Evolutionary conservation across 345 rosid genomes (phyloP).

Genomic region (Gossypium anomalum): DNA sequence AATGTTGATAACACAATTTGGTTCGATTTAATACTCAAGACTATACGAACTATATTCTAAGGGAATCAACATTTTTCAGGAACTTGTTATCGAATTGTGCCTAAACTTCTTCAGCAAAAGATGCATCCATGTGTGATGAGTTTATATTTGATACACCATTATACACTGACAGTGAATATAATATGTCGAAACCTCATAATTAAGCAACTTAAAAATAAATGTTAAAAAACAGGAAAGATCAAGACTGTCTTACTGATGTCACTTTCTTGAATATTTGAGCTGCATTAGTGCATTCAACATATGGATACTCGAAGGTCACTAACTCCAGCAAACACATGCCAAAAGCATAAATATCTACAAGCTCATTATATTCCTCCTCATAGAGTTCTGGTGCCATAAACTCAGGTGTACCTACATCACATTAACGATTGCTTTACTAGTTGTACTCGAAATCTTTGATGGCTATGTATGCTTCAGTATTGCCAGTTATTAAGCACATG

Average conservation of each 20-base stretch:
- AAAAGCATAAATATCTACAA: conserved; percentile 91
- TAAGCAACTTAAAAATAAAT: not conserved
- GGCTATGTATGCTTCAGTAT: not conserved
- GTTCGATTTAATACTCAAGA: not conserved
- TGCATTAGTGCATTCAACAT: conserved; percentile 79
- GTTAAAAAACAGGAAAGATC: conserved; percentile 7
- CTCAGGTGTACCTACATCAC: conserved; percentile 78
- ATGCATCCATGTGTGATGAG: not conserved
- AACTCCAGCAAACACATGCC: conserved; percentile 97
- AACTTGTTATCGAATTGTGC: not conserved
- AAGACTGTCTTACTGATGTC: conserved; percentile 54
- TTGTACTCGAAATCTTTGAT: not conserved
- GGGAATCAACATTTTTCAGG: not conserved
- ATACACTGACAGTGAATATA: not conserved
- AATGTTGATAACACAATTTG: not conserved
- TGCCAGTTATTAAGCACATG: not conserved
- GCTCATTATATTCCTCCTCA: conserved; percentile 94
- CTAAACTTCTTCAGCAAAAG: not conserved
- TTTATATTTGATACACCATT: not conserved
- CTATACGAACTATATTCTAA: not conserved
- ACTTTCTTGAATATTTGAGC: conserved; percentile 98
- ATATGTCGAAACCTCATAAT: not conserved
- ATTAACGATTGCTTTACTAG: not conserved
- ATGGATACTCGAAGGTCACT: conserved; percentile 88
- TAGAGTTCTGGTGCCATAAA: conserved; percentile 99